These are phyloP conservation scores for Saccharomycopsis fermentans DNA, from an alignment of 805 yeast genomes.

Conservation along the genomic window DNA sequence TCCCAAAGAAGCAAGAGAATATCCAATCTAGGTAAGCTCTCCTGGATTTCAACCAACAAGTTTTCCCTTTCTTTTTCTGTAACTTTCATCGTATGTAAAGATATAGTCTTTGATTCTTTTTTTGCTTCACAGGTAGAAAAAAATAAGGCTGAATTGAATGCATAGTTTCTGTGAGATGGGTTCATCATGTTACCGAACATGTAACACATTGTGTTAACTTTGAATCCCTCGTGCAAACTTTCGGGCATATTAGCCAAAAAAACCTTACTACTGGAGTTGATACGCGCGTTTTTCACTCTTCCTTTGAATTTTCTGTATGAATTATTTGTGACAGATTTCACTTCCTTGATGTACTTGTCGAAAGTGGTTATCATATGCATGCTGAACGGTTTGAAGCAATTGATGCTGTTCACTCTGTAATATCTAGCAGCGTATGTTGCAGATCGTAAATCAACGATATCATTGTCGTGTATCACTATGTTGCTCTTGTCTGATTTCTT, in stretches of 20 bases:
- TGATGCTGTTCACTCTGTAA: neutral
- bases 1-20: slow-evolving; percentile 8
- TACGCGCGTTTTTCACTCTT: neutral
- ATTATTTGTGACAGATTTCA: neutral
- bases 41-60: slow-evolving; percentile 3
- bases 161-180: neutral
- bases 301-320: slow-evolving; percentile 7
- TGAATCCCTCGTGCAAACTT: slow-evolving; percentile 11
- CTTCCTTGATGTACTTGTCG: neutral
- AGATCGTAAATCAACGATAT: neutral
- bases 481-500: neutral
- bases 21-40: slow-evolving; percentile 2
- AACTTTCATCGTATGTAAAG: neutral
- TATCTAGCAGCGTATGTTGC: neutral
- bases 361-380: neutral
- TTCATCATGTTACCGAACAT: neutral
- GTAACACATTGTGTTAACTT: slow-evolving; percentile 1
- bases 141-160: neutral
- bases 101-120: neutral
- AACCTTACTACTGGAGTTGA: neutral
- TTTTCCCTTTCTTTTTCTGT: neutral
- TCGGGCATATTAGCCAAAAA: slow-evolving; percentile 6
- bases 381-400: slow-evolving; percentile 5
- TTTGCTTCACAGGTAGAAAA: neutral
- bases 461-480: neutral